A percentile compares a stretch with the other conserved stretches of the same genome.
Evolutionary conservation across 2,329 filamentous ascomycete species (phyloP).

Genomic region (Blastomyces silverae): DNA sequence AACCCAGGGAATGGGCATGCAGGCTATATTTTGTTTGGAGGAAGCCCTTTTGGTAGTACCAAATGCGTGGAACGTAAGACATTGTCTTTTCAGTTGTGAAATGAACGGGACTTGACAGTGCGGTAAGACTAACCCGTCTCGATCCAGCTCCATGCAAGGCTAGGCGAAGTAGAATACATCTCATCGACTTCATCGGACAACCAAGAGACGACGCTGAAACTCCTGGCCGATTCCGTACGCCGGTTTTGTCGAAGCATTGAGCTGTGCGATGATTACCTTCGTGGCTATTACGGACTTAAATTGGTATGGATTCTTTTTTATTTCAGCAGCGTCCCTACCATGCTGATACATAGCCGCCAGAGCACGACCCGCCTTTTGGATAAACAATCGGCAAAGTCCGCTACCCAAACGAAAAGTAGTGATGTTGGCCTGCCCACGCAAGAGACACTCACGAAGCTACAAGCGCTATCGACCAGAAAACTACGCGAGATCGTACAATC

Average conservation of each 20-base stretch:
- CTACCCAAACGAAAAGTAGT: constrained; percentile 12
- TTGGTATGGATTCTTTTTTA: constrained; percentile 53
- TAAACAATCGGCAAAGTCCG: constrained; percentile 13
- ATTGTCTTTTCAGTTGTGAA: background rate
- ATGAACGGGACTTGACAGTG: background rate
- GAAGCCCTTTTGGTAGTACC: constrained; percentile 81
- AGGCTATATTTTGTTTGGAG: constrained; percentile 82
- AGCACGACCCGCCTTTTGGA: constrained; percentile 19
- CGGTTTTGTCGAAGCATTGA: constrained; percentile 88
- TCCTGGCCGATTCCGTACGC: constrained; percentile 66
- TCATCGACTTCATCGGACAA: constrained; percentile 40
- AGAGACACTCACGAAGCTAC: constrained; percentile 30
- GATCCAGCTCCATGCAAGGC: constrained; percentile 68
- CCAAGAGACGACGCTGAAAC: constrained; percentile 37
- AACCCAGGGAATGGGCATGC: constrained; percentile 66
- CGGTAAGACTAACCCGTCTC: constrained; percentile 9
- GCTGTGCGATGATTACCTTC: constrained; percentile 84
- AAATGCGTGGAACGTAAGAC: constrained; percentile 87
- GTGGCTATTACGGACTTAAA: constrained; percentile 88
- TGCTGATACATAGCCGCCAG: constrained; percentile 13
- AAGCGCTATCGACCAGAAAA: constrained; percentile 33
- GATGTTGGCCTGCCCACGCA: constrained; percentile 21
- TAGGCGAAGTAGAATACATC: constrained; percentile 78
- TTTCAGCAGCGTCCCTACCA: constrained; percentile 10
- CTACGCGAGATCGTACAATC: constrained; percentile 35